Evolutionary conservation across 192 early-diverging fungal genomes (phyloP).

Genomic region (Coemansia sp.): DNA sequence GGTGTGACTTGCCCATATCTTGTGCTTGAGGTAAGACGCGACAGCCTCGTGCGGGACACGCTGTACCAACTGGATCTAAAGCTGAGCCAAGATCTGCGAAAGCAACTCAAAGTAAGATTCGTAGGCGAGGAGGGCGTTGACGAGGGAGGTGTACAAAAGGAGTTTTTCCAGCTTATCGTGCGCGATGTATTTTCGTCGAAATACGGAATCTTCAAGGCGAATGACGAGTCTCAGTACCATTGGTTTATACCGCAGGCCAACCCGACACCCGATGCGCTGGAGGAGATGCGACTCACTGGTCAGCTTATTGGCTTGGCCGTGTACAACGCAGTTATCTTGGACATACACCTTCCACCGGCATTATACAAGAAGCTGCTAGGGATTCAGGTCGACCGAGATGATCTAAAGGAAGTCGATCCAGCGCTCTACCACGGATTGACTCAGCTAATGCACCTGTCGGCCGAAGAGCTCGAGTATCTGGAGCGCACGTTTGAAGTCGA

Average conservation of each 20-base stretch:
- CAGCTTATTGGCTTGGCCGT: constrained; percentile 88
- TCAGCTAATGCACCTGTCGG: constrained; percentile 64
- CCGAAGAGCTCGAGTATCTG: constrained; percentile 71
- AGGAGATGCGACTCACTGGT: constrained; percentile 87
- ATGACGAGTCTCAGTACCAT: constrained; percentile 78
- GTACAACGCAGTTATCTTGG: constrained; percentile 89
- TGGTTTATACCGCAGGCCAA: constrained; percentile 75
- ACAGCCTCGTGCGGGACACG: constrained; percentile 70
- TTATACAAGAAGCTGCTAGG: constrained; percentile 88
- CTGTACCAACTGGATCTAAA: constrained; percentile 76
- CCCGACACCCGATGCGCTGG: constrained; percentile 55
- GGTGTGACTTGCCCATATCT: constrained; percentile 77
- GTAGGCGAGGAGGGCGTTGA: constrained; percentile 92
- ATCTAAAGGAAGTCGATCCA: constrained; percentile 77
- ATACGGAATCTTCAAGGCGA: constrained; percentile 80
- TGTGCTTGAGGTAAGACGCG: constrained; percentile 68
- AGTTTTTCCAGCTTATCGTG: constrained; percentile 90
- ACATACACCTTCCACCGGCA: constrained; percentile 84
- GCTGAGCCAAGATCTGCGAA: constrained; percentile 81
- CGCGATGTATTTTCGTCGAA: constrained; percentile 83
- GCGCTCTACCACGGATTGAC: constrained; percentile 73
- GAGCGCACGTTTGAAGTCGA: constrained; percentile 83
- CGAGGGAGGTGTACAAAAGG: constrained; percentile 92
- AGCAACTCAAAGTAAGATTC: constrained; percentile 89
- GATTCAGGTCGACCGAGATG: constrained; percentile 63